A percentile compares a stretch with the other conserved stretches of the same genome.
Conservation (phyloP, 2,329 filamentous ascomycete genomes). For the Dactylellina haptotyla region DNA sequence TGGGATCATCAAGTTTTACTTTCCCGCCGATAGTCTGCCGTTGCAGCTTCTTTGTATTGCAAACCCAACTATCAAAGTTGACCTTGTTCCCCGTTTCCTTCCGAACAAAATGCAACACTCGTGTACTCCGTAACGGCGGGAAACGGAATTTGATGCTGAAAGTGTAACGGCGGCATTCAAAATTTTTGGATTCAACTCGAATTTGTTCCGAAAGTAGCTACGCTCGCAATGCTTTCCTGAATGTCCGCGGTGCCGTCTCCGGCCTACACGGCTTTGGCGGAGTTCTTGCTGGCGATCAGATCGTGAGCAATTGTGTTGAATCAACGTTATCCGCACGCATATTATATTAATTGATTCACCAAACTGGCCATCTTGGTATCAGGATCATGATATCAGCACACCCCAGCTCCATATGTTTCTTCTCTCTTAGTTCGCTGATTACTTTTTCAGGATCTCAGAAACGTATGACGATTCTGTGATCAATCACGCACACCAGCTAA, state of each 20-base stretch:
- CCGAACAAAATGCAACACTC: neutral
- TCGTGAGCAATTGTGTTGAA: constrained; percentile 28
- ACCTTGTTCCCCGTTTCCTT: neutral
- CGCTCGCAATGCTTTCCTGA: no score
- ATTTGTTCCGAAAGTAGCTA: no score
- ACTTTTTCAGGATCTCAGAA: constrained; percentile 5
- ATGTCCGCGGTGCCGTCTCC: no score
- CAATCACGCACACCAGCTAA: constrained; percentile 10
- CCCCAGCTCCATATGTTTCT: neutral
- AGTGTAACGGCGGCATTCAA: no score
- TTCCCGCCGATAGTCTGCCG: no score
- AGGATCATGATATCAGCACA: constrained; percentile 41
- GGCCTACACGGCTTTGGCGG: no score
- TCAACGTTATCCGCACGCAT: neutral
- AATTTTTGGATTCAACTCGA: no score
- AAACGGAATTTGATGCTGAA: no score
- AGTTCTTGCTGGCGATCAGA: neutral
- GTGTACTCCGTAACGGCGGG: no score
- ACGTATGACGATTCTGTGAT: constrained; percentile 32
- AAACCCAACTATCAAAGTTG: no score
- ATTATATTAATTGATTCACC: neutral
- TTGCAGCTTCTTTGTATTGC: no score
- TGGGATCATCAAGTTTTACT: no score
- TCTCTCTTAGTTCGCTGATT: neutral
- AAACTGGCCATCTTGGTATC: constrained; percentile 39